Evolutionary conservation across 2,329 filamentous ascomycete genomes (phyloP), one percentile per base, ranked within the genome.

Genomic region (Sarocladiaceae sp.): DNA sequence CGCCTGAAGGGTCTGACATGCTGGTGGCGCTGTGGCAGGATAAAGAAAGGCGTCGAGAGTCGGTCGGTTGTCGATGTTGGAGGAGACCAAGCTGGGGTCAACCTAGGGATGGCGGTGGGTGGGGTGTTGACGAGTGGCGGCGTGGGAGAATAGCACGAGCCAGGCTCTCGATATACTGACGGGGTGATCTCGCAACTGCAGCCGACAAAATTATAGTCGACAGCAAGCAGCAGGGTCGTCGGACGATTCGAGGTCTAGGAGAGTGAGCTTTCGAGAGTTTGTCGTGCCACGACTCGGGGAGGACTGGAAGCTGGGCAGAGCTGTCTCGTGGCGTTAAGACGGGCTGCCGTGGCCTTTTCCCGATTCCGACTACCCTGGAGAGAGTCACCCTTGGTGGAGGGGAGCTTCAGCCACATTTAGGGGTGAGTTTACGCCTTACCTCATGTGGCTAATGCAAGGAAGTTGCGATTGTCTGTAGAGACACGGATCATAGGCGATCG

Each of bases 1-100:
- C 77, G 60, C 73, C 71, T 57, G 77, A 77, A 62, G 79, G 79
- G 62, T 78, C 78, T 63, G 80, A 79, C 80, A 83, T 83, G 65
- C 28, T 48, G 44, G 22, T 6, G 44, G 33, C 33, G 44, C 13
- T 31, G 23, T 11, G 25, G 18, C 25, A 18, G 13, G 26, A 12
- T 11, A 17, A 28, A 13, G 13, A n/a, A n/a, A 22, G 22, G 44
- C 17, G 44, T 29, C 28, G 23, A 20, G 17, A 15, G 13, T 18
- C 15, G 44, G 26, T 22, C 26, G 28, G 33, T 13, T 8, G 28
- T 31, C 33, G 26, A 12, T 31, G 44, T 48, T 48, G 26, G n/a
- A 26, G 10, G 44, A 48, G 23, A 28, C 26, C 40, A 13, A 48
- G 44, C 28, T 48, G 44, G 17, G 44, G 15, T 8, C 26, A n/a